A percentile compares a stretch with the other conserved stretches of the same genome.
These are phyloP conservation scores for Cucurbita ficifolia DNA, from an alignment of 306 rosid species.

Conservation along the genomic window DNA sequence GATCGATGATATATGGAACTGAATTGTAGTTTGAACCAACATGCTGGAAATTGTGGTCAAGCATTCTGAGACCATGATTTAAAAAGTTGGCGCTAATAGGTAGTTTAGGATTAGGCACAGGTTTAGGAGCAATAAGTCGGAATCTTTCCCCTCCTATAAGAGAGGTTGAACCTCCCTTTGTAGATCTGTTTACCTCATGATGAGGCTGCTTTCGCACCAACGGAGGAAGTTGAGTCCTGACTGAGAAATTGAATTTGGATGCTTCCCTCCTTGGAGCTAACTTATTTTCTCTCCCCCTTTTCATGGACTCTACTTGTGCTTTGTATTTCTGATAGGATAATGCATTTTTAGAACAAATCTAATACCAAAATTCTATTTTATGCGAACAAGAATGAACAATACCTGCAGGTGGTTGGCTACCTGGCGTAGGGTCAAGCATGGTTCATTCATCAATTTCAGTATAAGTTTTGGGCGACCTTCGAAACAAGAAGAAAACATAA, in stretches of 20 bases:
- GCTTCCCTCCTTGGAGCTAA: background rate
- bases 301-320: constrained; percentile 4
- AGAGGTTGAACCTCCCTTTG: background rate
- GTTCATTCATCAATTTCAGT: no score
- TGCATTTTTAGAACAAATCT: background rate
- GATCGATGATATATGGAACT: background rate
- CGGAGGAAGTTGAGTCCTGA: background rate
- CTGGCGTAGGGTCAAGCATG: no score
- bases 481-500: no score
- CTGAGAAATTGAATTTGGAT: background rate
- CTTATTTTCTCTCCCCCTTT: background rate
- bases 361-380: background rate
- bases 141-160: background rate
- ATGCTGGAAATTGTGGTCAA: background rate
- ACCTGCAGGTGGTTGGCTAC: no score
- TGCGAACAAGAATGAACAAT: no score
- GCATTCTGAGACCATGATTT: background rate
- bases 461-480: no score
- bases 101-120: background rate
- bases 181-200: background rate
- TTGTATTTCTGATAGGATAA: constrained; percentile 16
- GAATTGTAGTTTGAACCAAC: background rate
- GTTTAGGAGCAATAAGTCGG: background rate
- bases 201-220: constrained; percentile 3
- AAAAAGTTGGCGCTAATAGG: background rate